Conservation (phyloP, 805 yeast genomes). For the Candida sakaeoensis region DNA sequence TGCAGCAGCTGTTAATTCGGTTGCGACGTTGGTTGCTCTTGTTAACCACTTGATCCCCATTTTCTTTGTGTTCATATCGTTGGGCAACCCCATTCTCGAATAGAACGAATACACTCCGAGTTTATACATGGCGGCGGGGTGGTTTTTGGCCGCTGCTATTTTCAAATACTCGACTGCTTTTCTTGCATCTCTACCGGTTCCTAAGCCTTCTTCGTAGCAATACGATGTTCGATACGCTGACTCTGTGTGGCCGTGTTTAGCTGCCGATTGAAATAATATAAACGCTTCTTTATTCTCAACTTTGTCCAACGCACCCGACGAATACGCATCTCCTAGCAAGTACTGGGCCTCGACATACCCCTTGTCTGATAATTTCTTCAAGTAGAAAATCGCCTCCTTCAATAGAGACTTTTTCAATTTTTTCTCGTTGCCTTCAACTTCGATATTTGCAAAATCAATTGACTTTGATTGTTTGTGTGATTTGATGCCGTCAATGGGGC, state of each 20-base stretch:
- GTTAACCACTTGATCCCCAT: slow-evolving; percentile 91
- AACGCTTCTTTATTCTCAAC: slow-evolving; percentile 77
- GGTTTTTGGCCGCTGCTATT: slow-evolving; percentile 86
- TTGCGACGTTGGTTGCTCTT: slow-evolving; percentile 81
- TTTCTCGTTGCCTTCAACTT: slow-evolving; percentile 17
- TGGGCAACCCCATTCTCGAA: slow-evolving; percentile 76
- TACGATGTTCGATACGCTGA: slow-evolving; percentile 87
- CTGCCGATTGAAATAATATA: slow-evolving; percentile 76
- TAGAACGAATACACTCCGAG: slow-evolving; percentile 84
- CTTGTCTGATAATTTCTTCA: slow-evolving; percentile 68
- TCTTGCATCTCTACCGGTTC: slow-evolving; percentile 83
- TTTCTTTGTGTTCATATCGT: slow-evolving; percentile 65
- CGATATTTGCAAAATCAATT: slow-evolving; percentile 15
- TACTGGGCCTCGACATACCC: slow-evolving; percentile 92
- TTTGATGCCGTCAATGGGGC: slow-evolving; percentile 9
- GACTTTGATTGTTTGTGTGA: slow-evolving; percentile 22
- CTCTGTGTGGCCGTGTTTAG: slow-evolving; percentile 90
- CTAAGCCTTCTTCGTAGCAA: slow-evolving; percentile 92
- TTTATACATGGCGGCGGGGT: slow-evolving; percentile 95
- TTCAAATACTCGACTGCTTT: slow-evolving; percentile 79
- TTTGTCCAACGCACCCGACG: slow-evolving; percentile 81
- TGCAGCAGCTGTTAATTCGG: slow-evolving; percentile 84
- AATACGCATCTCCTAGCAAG: slow-evolving; percentile 82
- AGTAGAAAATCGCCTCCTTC: slow-evolving; percentile 71
- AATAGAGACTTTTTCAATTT: slow-evolving; percentile 52